Evolutionary conservation across 2,329 filamentous ascomycete species (phyloP), one percentile per base, ranked within the genome.

Genomic region (Xylariaceae sp.): DNA sequence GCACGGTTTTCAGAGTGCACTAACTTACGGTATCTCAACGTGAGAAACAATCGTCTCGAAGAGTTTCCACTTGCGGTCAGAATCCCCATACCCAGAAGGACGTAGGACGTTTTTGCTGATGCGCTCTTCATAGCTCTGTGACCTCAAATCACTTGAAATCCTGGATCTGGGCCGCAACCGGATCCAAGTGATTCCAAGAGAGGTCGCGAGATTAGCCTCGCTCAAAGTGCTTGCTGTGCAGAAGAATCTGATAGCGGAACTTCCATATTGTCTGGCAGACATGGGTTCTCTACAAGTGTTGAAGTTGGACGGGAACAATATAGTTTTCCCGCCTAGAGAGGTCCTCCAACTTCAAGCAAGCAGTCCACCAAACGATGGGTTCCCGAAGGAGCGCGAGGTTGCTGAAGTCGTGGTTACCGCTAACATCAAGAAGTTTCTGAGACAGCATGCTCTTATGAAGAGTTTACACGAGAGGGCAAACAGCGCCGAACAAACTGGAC

Each of bases 131-230:
- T 71, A 96, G 92, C 84, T 97, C 60, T 92, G 93, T 72, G 87
- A 92, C 73, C 81, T 97, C 62, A 87, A 85, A 55, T 89, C 91
- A 39, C 83, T 97, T 57, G 92, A 97, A 75, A 96, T 97, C 60
- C 83, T 97, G 62, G 93, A 97, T 75, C 82, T 97, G 57, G 92
- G 92, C 72, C 85, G 90, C 68, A 97, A 97, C 72, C 90, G 88
- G 72, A 86, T 97, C 62, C 84, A 83, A 52, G 78, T 83, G 8
- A 81, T 97, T 1, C 92, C 93, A 0, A 84, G 87, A 51, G 88
- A 92, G 56, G 89, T 97, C 62, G 84, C 83, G 61, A 90, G 87
- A 70, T 79, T 97, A 68, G 87, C 87, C 4, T 96, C 90, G 1
- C 78, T 97, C 64, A 95, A 96, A 71, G 92, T 97, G 13, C 80